Conservation (phyloP, 176 grass and related monocot species). For the Dactylis glomerata region DNA sequence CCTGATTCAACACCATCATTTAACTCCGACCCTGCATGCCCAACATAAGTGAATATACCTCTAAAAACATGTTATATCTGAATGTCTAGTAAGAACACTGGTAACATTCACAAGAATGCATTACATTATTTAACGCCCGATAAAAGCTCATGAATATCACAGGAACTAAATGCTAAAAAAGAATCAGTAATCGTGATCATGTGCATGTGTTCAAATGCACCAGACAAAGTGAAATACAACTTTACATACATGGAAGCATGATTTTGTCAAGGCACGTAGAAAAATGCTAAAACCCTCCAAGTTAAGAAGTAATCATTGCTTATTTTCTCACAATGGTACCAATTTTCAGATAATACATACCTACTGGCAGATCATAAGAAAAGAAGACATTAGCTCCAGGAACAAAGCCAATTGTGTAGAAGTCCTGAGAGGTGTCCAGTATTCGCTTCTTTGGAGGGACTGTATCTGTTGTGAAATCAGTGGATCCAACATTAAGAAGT, state of each 20-base stretch:
- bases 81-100: slow-evolving; percentile 10
- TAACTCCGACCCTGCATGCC: slow-evolving; percentile 55
- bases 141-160: neutral
- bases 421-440: slow-evolving; percentile 77
- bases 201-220: neutral
- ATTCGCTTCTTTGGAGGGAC: slow-evolving; percentile 87
- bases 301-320: neutral
- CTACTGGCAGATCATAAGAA: slow-evolving; percentile 83
- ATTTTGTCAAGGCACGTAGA: neutral
- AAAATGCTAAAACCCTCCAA: neutral
- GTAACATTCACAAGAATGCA: slow-evolving; percentile 13
- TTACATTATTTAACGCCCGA: neutral
- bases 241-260: neutral
- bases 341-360: slow-evolving; percentile 37
- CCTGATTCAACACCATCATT: slow-evolving; percentile 63
- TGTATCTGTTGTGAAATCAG: slow-evolving; percentile 68
- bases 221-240: neutral
- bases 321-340: slow-evolving; percentile 14
- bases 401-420: slow-evolving; percentile 79
- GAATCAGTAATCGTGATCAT: neutral
- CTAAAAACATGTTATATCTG: neutral
- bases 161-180: slow-evolving; percentile 5
- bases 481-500: slow-evolving; percentile 13
- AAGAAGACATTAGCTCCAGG: slow-evolving; percentile 92
- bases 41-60: slow-evolving; percentile 17